A percentile compares a stretch with the other conserved stretches of the same genome.
Conservation (phyloP, 2,329 filamentous ascomycete species). For the Cladorrhinum sp. region DNA sequence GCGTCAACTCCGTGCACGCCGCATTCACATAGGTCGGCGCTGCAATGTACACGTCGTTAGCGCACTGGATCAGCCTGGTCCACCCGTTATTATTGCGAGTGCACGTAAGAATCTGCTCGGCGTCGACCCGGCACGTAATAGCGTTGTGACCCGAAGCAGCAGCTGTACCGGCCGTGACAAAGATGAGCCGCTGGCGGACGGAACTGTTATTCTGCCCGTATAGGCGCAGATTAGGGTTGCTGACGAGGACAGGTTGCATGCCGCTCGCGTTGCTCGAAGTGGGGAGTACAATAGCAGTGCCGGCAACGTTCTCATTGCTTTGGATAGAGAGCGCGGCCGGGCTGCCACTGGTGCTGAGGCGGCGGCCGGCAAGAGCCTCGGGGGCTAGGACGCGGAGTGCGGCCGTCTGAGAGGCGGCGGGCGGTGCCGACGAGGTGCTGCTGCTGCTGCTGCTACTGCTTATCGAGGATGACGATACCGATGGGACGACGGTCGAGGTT, state of each 20-base stretch:
- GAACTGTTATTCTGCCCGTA: not conserved
- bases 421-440: too few species aligned
- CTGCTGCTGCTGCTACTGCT: too few species aligned
- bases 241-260: not conserved
- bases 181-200: not conserved
- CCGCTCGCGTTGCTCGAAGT: too few species aligned
- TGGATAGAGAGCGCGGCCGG: too few species aligned
- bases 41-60: not conserved
- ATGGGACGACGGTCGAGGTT: not conserved
- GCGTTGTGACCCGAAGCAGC: not conserved
- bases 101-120: not conserved
- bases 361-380: too few species aligned
- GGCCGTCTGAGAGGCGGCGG: too few species aligned
- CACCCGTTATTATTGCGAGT: not conserved
- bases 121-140: not conserved
- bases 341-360: too few species aligned
- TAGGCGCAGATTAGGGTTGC: not conserved
- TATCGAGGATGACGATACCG: too few species aligned
- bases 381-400: too few species aligned
- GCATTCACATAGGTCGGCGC: not conserved
- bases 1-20: not conserved
- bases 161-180: not conserved
- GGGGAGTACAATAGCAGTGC: too few species aligned
- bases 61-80: not conserved
- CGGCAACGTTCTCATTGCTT: too few species aligned